Evolutionary conservation across 768 basidiomycete species (phyloP), one percentile per base, ranked within the genome.

Genomic region (Candolleomyces efflorescens): DNA sequence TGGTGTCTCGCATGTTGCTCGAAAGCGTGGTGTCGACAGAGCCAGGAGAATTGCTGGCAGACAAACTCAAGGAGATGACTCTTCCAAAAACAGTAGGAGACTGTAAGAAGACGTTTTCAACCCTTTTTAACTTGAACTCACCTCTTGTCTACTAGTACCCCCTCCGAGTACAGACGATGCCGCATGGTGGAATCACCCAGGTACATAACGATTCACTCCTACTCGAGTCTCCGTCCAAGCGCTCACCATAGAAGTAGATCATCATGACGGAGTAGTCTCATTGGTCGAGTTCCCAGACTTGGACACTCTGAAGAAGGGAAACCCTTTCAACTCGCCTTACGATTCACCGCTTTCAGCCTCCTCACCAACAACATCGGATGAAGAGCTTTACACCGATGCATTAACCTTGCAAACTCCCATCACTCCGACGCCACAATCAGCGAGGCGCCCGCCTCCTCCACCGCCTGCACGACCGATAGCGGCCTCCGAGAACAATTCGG

Each of bases 131-230:
- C 23, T 46, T 47, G 54, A 41, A 56, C 36, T 62, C 36, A 63
- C 26, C 39, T 56, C 43, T 44, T 55, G 37, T 17, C 49, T 44
- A 59, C 24, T 61, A 94, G 92, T 92, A 20, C 92, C 92, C n/a
- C 86, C 84, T 4, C 92, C 92, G 1, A 94, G 92, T 67, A 83
- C 88, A 2, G 89, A 91, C 46, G 84, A 87, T 39, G 67, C 71
- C 1, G 81, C 82, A 11, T 94, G 92, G 92, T 94, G 92, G 92
- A 79, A 89, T 56, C 73, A 70, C 45, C 82, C 82, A 68, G 87
- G 92, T 88, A 65, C 60, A 75, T 56, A 15, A 46, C 39, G 47
- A 60, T 49, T 44, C 61, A 23, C 36, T 27, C 50, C 55, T 37
- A 36, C 41, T 18, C n/a, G n/a, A n/a, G n/a, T n/a, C n/a, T n/a